Conservation (phyloP, 2,329 filamentous ascomycete genomes). For the Parastagonospora nodorum region DNA sequence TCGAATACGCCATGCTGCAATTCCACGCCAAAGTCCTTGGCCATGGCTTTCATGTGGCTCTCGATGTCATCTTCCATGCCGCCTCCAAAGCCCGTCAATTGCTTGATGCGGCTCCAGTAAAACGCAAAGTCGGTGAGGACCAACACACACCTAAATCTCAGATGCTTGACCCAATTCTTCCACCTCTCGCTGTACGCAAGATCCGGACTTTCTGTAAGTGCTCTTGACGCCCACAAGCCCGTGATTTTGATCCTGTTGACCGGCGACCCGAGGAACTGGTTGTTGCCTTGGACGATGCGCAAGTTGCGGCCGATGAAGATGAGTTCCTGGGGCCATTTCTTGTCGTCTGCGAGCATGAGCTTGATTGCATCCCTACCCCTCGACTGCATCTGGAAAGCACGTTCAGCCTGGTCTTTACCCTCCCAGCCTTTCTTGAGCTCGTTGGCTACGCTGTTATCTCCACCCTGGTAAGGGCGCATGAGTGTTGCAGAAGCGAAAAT, state of each 20-base stretch:
- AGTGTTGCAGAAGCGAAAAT: conserved; percentile 90
- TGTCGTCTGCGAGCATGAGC: conserved; percentile 80
- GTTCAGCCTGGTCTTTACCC: conserved; percentile 60
- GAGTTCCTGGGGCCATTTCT: conserved; percentile 86
- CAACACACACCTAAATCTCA: conserved; percentile 81
- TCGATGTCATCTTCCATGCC: conserved; percentile 97
- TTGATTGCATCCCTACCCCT: conserved; percentile 74
- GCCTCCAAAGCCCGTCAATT: conserved; percentile 74
- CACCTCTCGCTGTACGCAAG: conserved; percentile 67
- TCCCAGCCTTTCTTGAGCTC: conserved; percentile 60
- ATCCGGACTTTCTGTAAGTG: conserved; percentile 75
- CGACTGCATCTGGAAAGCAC: conserved; percentile 80
- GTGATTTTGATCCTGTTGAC: conserved; percentile 95
- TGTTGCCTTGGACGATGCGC: conserved; percentile 91
- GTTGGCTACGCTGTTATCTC: conserved; percentile 69
- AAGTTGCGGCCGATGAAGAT: conserved; percentile 92
- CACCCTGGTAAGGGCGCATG: conserved; percentile 88
- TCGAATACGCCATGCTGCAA: conserved; percentile 88
- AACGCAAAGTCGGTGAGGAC: conserved; percentile 80
- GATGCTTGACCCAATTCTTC: conserved; percentile 73
- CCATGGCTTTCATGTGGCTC: conserved; percentile 82
- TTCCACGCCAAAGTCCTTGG: conserved; percentile 89
- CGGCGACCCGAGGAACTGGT: conserved; percentile 85
- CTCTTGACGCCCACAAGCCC: conserved; percentile 83
- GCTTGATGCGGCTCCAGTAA: conserved; percentile 77